Base-by-base conservation (phyloP, 306 rosid genomes). In the Chamaecrista fasciculata region DNA sequence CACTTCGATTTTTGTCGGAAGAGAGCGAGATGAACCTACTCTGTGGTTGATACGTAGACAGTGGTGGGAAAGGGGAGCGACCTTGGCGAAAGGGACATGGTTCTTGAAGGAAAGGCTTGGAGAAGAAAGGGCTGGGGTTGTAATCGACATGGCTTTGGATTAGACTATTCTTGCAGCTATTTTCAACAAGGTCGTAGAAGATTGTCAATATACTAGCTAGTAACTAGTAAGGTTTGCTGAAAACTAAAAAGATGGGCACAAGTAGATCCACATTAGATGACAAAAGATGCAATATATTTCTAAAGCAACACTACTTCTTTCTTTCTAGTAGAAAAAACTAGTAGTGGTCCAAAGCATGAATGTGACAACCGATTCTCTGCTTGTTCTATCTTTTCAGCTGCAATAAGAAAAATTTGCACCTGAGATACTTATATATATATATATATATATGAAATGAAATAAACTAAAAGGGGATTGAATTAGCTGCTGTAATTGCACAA, bases 351-450 rank as follows among this genome's bases (percentile, higher is more conserved):
- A 40, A 86, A 86, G 82, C 99, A 95, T 25, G 97, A 81, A 83
- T 87, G 92, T 19, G 92, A 79, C 83, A 94, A 79, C 58, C 87
- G 99, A 77, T 84, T 85, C 91, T 91, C 99, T 0, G 89, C 91
- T 73, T 95, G 96, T 82, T 91, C 99, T 77, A 95, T 82, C 84
- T n/a, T n/a, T n/a, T n/a, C n/a, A n/a, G n/a, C n/a, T 95, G 83
- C 87, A 87, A n/a, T n/a, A n/a, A n/a, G n/a, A n/a, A n/a, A n/a
- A n/a, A n/a, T n/a, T n/a, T n/a, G n/a, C n/a, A n/a, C n/a, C n/a
- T n/a, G n/a, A n/a, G n/a, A n/a, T n/a, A n/a, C n/a, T n/a, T n/a
- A n/a, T 25, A 55, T n/a, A n/a, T n/a, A n/a, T n/a, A n/a, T n/a
- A n/a, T n/a, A n/a, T n/a, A n/a, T n/a, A n/a, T n/a, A n/a, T n/a